phyloP scores from a whole-genome alignment of 169 alveolate genomes.

The Theileria orientalis region DNA sequence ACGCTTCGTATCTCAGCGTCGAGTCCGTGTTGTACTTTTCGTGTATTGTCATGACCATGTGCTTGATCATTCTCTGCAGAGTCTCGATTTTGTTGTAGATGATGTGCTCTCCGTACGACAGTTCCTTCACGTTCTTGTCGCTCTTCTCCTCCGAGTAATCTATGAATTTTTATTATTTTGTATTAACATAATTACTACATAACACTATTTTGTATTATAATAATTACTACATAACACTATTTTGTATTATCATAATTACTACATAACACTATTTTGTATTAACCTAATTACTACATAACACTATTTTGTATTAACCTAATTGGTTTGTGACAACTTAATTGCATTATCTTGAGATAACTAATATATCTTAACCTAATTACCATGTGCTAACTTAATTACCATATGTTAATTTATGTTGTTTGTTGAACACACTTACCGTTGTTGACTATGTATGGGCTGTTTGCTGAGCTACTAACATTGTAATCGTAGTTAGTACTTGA shows the following conservation, averaged over 20 bases:
- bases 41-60: conserved; percentile 18
- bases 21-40: conserved; percentile 23
- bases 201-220: background rate
- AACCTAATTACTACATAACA: background rate
- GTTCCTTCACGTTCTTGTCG: conserved; percentile 7
- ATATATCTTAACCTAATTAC: no score
- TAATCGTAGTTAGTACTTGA: background rate
- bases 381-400: no score
- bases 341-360: no score
- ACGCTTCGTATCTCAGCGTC: background rate
- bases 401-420: no score
- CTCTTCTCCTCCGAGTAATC: conserved; percentile 1
- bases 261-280: background rate
- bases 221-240: background rate
- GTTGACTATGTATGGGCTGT: background rate
- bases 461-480: background rate
- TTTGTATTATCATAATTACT: no score
- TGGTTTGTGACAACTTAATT: no score
- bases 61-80: conserved; percentile 18
- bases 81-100: conserved; percentile 29
- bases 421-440: background rate
- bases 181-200: no score
- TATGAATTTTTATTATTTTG: background rate
- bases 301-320: no score
- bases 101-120: conserved; percentile 28